Base-by-base conservation (phyloP, 169 alveolate genomes). In the Eimeria sp. region DNA sequence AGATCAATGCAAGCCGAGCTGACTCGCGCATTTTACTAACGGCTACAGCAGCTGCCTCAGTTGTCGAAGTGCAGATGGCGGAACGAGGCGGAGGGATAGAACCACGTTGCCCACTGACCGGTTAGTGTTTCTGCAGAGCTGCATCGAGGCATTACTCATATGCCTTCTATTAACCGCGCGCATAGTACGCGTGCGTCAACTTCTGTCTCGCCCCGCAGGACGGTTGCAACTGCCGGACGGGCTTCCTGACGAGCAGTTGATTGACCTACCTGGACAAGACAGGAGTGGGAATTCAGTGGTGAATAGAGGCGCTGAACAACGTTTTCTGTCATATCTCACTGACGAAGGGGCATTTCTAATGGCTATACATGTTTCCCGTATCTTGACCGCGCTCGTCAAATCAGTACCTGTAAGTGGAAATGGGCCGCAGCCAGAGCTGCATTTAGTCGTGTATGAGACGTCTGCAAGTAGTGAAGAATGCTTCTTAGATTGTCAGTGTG, bases 221-320 rank as follows among this genome's bases (percentile, higher is more conserved):
- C 82, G 93, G 22, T 18, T 87, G 83, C 78, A 63, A 22, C 93
- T 87, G 34, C 93, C 83, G 14, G 49, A 87, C 22, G 93, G 93
- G 49, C 93, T 87, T 57, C 93, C 93, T 40, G 93, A 87, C 51
- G 93, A 87, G 93, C 93, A 58, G 80, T 43, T 87, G 25, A 22
- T 22, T 63, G 65, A 40, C 5, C n/a, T 63, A 11, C 65, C 93
- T 30, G 49, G 51, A 43, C 49, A 40, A 2, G 49, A 4, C 30
- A 40, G 9, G 3, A 5, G 47, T 45, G 82, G 67, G 5, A 45
- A 11, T 34, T 20, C 78, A 43, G 93, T 63, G 40, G 45, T 58
- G 49, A 18, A 63, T 72, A 30, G 67, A 61, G 65, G 75, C 16
- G 22, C 61, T 43, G 93, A 45, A 34, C 63, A 65, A 22, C 70